Evolutionary conservation across 192 early-diverging fungal species (phyloP), one percentile per base, ranked within the genome.

Genomic region (Coemansia umbellata): DNA sequence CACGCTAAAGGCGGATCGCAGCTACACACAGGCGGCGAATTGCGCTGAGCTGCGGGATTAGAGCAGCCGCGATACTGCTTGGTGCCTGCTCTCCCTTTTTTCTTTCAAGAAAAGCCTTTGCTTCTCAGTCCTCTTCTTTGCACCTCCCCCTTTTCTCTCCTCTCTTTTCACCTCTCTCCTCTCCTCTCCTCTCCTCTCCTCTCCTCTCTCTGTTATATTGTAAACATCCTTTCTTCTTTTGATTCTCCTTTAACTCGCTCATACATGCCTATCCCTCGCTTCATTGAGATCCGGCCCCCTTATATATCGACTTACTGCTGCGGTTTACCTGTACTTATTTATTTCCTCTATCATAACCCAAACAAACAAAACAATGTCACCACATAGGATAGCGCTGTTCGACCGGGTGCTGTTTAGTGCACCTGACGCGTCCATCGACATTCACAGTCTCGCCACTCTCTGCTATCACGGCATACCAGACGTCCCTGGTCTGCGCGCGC

Each of bases 391-490:
- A 13, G 40, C n/a, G 19, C 37, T 28, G 15, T 61, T 53, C 19
- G 50, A 45, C 1, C 35, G 17, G 23, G 58, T 31, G 33, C 39
- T 52, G 41, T 51, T 47, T 37, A 18, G 37, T 36, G 14, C 24
- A 3, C 15, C 28, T 13, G 37, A 11, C 21, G 49, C 36, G 13
- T 27, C 42, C 3, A 32, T 60, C 1, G 62, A 64, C n/a, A 15
- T 64, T 5, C 19, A 9, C 49, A 48, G 45, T 22, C 48, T 64
- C 17, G 37, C 39, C 8, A 21, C 19, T 32, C 60, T 63, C n/a
- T 53, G 60, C 53, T 55, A 40, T 26, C 24, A 22, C 44, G 60
- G 60, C 15, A 50, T 63, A 19, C 53, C 52, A 4, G 60, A 63
- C 14, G 52, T 39, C 18, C 13, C 17, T 32, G 53, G 47, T 31